Evolutionary conservation across 768 basidiomycete genomes (phyloP).

Genomic region (Russula brevipes): DNA sequence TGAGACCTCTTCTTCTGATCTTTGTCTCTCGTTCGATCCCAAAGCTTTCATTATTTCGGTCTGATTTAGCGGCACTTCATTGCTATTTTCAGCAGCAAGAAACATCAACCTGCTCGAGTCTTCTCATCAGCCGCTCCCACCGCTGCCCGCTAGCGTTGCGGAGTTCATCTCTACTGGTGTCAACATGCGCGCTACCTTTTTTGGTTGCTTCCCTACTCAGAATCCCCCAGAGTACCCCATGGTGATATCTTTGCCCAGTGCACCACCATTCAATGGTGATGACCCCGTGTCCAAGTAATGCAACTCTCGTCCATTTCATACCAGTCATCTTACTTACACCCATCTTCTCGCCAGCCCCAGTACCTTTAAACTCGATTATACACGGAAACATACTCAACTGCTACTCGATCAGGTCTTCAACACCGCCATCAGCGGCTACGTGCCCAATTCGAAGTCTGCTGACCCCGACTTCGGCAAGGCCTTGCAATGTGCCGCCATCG

Average conservation of each 20-base stretch:
- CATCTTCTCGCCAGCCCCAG: constrained; percentile 38
- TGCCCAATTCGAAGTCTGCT: constrained; percentile 50
- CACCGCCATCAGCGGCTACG: constrained; percentile 56
- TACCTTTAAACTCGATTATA: constrained; percentile 60
- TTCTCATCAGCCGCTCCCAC: constrained; percentile 59
- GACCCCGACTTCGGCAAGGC: constrained; percentile 59
- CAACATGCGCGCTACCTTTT: constrained; percentile 68
- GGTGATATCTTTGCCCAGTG: constrained; percentile 70
- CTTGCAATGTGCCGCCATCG: constrained; percentile 64
- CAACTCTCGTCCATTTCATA: background rate
- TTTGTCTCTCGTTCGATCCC: background rate
- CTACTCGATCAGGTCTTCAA: constrained; percentile 59
- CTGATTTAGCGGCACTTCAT: constrained; percentile 46
- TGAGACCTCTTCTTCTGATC: constrained; percentile 29
- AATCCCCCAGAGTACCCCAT: constrained; percentile 55
- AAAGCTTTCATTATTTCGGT: background rate
- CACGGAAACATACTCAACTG: constrained; percentile 44
- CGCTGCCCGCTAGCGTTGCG: constrained; percentile 48
- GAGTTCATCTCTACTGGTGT: constrained; percentile 57
- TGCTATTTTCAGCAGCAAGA: constrained; percentile 42
- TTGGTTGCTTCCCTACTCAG: constrained; percentile 60
- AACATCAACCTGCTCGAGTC: constrained; percentile 41
- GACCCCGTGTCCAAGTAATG: constrained; percentile 60
- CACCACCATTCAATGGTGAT: constrained; percentile 60
- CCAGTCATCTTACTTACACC: background rate